phyloP scores from a whole-genome alignment of 345 rosid genomes.

The Hevea brasiliensis region DNA sequence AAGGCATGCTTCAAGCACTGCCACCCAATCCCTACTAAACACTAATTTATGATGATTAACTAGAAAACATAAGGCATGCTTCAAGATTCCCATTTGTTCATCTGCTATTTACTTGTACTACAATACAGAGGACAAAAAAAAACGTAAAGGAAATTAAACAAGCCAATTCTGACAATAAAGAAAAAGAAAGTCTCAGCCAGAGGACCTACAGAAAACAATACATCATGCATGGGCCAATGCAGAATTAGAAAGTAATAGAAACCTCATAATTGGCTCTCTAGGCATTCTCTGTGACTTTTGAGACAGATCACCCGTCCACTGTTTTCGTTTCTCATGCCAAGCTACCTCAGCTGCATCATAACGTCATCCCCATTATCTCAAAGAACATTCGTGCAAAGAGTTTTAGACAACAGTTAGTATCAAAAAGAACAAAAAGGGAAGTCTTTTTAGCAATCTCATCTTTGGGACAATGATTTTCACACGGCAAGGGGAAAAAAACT shows the following conservation, averaged over 20 bases:
- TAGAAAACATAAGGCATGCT: too few species aligned
- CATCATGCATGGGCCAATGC: neutral
- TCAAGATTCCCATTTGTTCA: too few species aligned
- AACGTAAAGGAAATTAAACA: too few species aligned
- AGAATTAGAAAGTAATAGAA: neutral
- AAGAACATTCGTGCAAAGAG: neutral
- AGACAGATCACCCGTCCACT: slow-evolving; percentile 41
- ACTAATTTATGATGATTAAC: too few species aligned
- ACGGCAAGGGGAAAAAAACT: too few species aligned
- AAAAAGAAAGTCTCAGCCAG: neutral
- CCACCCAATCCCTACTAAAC: too few species aligned
- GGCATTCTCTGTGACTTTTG: slow-evolving; percentile 27
- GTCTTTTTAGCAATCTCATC: neutral
- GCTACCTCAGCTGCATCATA: slow-evolving; percentile 34
- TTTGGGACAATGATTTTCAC: neutral
- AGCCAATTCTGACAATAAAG: too few species aligned
- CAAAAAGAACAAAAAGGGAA: neutral
- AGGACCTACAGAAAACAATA: neutral
- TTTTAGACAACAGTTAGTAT: neutral
- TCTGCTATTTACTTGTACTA: too few species aligned
- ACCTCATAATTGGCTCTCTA: slow-evolving; percentile 44
- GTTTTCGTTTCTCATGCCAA: slow-evolving; percentile 39
- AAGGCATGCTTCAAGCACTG: too few species aligned
- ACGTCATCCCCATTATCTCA: neutral
- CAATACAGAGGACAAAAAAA: too few species aligned